Evolutionary conservation across 768 basidiomycete species (phyloP), one percentile per base, ranked within the genome.

Genomic region (Hemileccinum impolitum): DNA sequence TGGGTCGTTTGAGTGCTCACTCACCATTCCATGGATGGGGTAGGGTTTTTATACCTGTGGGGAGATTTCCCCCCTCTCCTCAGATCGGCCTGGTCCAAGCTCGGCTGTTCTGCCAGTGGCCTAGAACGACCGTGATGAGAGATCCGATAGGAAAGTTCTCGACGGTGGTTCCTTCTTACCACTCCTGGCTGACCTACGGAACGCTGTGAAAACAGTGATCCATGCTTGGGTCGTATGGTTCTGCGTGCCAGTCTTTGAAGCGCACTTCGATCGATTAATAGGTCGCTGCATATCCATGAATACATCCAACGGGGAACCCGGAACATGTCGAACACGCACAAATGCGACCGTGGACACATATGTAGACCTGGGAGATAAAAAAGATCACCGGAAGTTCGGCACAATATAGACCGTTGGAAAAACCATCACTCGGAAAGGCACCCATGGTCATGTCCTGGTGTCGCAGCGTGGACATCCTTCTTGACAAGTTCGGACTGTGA

Each of bases 401-500:
- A 23, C 45, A 47, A 31, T 35, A 35, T 39, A 34, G 41, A 30
- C 39, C 38, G 39, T 38, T 28, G 32, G 39, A 45, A 36, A 36
- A 19, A n/a, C 35, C 25, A 26, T 47, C 44, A 17, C 41, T 53
- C 17, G 28, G 26, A 37, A 41, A 39, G 54, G 42, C 5, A 46
- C 48, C 41, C 47, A 2, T 50, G 47, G 26, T 31, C 42, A n/a
- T 36, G 40, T 42, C 36, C 45, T 23, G 35, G 26, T 23, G 11
- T 7, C 38, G 50, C 56, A 39, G 50, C 51, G 40, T 59, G 56
- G 42, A 45, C 37, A 6, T 19, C 48, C 40, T 55, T 48, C 45
- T 54, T 13, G 52, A 52, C 50, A 19, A 32, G 47, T 52, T 58
- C 49, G 52, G 61, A 49, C 45, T 48, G 52, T 57, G 50, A 64